Conservation (phyloP, 148 eudicot genomes). For the Vaccinium vitisidaea region DNA sequence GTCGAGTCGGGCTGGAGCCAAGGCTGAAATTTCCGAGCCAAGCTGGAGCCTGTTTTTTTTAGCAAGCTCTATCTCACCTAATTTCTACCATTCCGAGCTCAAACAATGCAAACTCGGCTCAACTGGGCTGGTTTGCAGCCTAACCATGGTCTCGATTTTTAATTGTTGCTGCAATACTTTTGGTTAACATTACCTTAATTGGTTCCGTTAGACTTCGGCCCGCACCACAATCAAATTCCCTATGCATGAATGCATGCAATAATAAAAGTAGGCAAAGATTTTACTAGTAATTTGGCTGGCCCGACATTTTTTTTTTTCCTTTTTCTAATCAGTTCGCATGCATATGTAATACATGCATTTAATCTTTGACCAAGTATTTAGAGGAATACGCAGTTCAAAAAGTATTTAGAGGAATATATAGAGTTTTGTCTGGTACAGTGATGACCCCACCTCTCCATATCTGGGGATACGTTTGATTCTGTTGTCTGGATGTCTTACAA, state of each 20-base stretch:
- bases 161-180: background rate
- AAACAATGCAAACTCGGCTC: no score
- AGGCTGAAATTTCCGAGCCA: no score
- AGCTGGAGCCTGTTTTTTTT: no score
- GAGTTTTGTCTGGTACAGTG: background rate
- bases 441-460: background rate
- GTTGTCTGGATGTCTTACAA: background rate
- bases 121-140: no score
- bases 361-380: background rate
- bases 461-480: background rate
- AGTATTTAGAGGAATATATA: background rate
- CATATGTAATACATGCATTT: background rate
- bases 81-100: no score
- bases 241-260: background rate
- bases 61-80: no score
- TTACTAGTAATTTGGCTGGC: background rate
- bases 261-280: background rate
- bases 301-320: background rate
- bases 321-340: background rate
- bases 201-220: background rate
- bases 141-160: background rate
- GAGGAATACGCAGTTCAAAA: no score
- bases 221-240: background rate
- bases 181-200: background rate
- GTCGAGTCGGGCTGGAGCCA: no score